phyloP scores from a whole-genome alignment of 2,329 filamentous ascomycete species.

The Neurospora sp. region DNA sequence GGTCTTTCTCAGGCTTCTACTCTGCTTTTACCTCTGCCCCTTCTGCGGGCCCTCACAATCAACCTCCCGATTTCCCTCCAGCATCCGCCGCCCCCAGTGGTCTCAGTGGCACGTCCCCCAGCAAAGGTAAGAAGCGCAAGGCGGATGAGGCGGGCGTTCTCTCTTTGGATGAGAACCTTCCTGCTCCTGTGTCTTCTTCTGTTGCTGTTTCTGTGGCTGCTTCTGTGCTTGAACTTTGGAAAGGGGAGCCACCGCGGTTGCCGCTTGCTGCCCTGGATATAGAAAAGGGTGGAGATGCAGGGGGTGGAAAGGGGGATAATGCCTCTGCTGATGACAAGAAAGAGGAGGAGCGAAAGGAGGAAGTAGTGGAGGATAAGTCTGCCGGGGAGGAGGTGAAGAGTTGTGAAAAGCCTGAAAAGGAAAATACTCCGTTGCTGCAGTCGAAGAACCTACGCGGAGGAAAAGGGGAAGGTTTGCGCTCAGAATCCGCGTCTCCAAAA shows the following conservation, averaged over 20 bases:
- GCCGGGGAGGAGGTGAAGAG: not conserved
- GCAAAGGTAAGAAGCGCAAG: not conserved
- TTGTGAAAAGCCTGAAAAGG: not conserved
- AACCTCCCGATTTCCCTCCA: not conserved
- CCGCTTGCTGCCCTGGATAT: not conserved
- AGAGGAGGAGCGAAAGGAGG: not conserved
- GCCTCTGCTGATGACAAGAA: not conserved
- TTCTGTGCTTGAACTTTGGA: not conserved
- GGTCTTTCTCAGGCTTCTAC: not conserved
- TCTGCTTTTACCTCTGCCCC: not conserved
- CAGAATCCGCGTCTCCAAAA: not conserved
- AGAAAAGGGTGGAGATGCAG: not conserved
- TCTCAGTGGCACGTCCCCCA: not conserved
- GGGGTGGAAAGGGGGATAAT: not conserved
- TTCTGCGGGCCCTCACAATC: not conserved
- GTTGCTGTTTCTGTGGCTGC: not conserved
- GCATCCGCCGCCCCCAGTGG: not conserved
- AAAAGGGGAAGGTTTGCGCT: not conserved
- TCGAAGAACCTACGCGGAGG: not conserved
- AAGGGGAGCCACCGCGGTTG: not conserved
- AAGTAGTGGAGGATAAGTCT: not conserved
- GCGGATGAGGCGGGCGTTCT: not conserved
- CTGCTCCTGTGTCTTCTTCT: not conserved
- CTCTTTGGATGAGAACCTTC: not conserved
- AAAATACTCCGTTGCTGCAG: not conserved